phyloP scores from a whole-genome alignment of 768 basidiomycete genomes.

The Floccularia luteovirens region DNA sequence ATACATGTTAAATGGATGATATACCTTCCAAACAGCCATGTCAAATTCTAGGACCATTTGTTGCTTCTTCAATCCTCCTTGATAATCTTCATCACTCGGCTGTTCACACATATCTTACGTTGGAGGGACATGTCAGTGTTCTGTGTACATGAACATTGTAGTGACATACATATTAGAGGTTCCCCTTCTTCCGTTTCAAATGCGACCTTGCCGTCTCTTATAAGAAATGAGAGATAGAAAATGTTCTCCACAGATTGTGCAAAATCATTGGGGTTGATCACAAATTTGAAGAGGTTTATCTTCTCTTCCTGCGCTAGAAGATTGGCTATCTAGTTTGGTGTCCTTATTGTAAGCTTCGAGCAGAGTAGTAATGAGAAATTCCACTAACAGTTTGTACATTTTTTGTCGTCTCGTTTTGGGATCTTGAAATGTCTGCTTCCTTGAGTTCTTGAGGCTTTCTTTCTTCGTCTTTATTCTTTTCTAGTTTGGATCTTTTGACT shows the following conservation, averaged over 20 bases:
- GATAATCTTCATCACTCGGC: constrained; percentile 58
- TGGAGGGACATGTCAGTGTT: background rate
- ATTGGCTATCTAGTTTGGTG: constrained; percentile 42
- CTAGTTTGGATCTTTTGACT: constrained; percentile 55
- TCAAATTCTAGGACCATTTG: constrained; percentile 93
- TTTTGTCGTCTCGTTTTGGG: constrained; percentile 85
- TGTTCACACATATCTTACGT: constrained; percentile 54
- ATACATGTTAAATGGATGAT: constrained; percentile 10
- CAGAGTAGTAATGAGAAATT: background rate
- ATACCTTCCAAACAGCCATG: constrained; percentile 81
- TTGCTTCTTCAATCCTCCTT: constrained; percentile 56
- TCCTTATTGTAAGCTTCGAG: background rate
- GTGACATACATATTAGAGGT: constrained; percentile 62
- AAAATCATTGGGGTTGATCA: constrained; percentile 87
- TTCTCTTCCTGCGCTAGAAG: constrained; percentile 41
- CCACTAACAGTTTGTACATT: constrained; percentile 65
- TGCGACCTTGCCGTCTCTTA: constrained; percentile 77
- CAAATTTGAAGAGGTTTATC: constrained; percentile 79
- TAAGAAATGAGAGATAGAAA: constrained; percentile 91
- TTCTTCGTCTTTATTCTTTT: constrained; percentile 65
- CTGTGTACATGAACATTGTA: background rate
- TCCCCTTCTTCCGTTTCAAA: constrained; percentile 66
- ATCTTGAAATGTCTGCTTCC: constrained; percentile 76
- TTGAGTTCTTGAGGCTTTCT: constrained; percentile 72
- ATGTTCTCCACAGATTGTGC: constrained; percentile 95